phyloP scores from a whole-genome alignment of 306 rosid genomes.

The Castanopsis chinensis region DNA sequence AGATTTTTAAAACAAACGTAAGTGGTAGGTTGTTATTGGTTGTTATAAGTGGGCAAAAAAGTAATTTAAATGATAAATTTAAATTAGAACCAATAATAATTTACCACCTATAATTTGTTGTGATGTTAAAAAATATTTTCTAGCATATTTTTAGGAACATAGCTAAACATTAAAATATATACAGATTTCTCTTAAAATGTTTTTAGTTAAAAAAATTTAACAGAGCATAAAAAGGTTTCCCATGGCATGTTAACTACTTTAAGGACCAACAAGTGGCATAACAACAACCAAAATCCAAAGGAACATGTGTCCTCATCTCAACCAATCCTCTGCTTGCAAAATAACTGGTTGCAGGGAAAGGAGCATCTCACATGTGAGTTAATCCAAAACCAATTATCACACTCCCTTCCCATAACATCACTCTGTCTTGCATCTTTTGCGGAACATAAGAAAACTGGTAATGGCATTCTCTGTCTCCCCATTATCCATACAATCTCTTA shows the following conservation, averaged over 20 bases:
- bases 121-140: no score
- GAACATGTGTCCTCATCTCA: constrained; percentile 10
- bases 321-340: not conserved
- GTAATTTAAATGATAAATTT: no score
- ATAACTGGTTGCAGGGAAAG: not conserved
- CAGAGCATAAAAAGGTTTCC: not conserved
- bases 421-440: not conserved
- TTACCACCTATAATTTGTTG: no score
- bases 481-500: constrained; percentile 36
- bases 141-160: no score
- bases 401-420: not conserved
- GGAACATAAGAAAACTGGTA: not conserved
- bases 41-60: no score
- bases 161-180: no score
- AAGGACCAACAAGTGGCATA: constrained; percentile 6
- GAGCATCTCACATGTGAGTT: not conserved
- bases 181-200: no score
- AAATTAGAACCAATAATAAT: no score
- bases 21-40: no score
- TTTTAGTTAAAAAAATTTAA: no score
- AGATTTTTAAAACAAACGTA: no score
- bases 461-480: constrained; percentile 64
- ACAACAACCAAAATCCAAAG: not conserved
- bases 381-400: constrained; percentile 13
- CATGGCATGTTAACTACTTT: not conserved